phyloP scores from a whole-genome alignment of 164 flowering plant genomes.

The Kalanchoe fedtschenkoi region DNA sequence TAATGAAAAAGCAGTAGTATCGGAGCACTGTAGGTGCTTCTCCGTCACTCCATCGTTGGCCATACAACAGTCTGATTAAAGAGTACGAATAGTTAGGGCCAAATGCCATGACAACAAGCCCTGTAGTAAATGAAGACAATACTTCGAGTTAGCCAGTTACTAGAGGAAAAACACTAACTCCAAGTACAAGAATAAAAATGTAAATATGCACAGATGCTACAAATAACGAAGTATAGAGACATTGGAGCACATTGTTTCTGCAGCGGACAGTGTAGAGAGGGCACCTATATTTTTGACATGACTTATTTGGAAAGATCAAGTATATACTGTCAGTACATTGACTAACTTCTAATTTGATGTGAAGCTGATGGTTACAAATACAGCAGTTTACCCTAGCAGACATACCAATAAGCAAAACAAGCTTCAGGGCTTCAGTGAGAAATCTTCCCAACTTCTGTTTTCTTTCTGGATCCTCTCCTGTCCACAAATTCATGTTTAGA shows the following conservation, averaged over 20 bases:
- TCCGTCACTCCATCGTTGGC: conserved; percentile 93
- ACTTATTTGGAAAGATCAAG: background rate
- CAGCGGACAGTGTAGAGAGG: background rate
- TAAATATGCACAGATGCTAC: background rate
- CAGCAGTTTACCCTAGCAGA: background rate
- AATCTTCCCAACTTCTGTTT: conserved; percentile 32
- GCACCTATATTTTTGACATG: background rate
- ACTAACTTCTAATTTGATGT: background rate
- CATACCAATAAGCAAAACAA: conserved; percentile 77
- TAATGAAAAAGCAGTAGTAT: conserved; percentile 72
- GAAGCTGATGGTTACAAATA: background rate
- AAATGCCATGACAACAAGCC: conserved; percentile 80
- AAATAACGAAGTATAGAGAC: background rate
- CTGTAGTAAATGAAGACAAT: conserved; percentile 20
- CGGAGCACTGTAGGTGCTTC: conserved; percentile 77
- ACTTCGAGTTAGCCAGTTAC: background rate
- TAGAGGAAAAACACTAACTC: background rate
- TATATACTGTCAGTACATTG: background rate
- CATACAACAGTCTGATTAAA: conserved; percentile 77
- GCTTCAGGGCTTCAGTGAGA: conserved; percentile 75
- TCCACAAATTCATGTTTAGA: conserved; percentile 7
- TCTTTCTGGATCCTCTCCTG: conserved; percentile 45
- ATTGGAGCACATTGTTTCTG: background rate
- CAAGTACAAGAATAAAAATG: background rate
- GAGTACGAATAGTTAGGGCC: conserved; percentile 94